Evolutionary conservation across 257 asterid genomes (phyloP).

Genomic region (Knoxia roxburghii): DNA sequence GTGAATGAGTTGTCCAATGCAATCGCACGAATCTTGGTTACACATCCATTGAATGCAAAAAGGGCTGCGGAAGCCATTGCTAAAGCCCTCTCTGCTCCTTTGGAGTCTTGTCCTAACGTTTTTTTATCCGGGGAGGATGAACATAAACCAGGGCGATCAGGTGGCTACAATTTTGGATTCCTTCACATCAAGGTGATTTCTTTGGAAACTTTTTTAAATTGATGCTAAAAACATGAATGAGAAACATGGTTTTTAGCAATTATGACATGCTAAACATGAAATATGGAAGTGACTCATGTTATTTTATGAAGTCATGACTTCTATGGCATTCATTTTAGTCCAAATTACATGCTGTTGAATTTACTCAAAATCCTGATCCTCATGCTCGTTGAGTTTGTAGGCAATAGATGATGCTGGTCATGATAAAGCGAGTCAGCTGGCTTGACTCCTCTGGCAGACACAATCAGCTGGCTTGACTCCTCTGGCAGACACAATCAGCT

Average conservation of each 20-base stretch:
- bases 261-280: neutral
- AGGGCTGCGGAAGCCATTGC: slow-evolving; percentile 79
- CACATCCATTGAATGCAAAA: slow-evolving; percentile 70
- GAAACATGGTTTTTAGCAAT: neutral
- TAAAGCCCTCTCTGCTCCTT: slow-evolving; percentile 78
- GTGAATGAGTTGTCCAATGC: slow-evolving; percentile 83
- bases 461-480: slow-evolving; percentile 85
- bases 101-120: slow-evolving; percentile 54
- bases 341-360: neutral
- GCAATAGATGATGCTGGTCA: slow-evolving; percentile 99
- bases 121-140: slow-evolving; percentile 94
- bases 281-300: neutral
- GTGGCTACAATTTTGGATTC: slow-evolving; percentile 93
- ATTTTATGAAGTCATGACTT: neutral
- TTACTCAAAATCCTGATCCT: neutral
- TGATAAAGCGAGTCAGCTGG: slow-evolving; percentile 93
- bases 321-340: neutral
- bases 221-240: neutral
- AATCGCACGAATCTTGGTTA: slow-evolving; percentile 68
- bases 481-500: slow-evolving; percentile 67
- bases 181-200: slow-evolving; percentile 83
- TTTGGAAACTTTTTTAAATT: slow-evolving; percentile 5
- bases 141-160: slow-evolving; percentile 64
- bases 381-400: slow-evolving; percentile 27
- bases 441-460: slow-evolving; percentile 75